A percentile compares a stretch with the other conserved stretches of the same genome.
Evolutionary conservation across 1,139 yeast species (phyloP).

Genomic region (Saccharomyces pastorianus): DNA sequence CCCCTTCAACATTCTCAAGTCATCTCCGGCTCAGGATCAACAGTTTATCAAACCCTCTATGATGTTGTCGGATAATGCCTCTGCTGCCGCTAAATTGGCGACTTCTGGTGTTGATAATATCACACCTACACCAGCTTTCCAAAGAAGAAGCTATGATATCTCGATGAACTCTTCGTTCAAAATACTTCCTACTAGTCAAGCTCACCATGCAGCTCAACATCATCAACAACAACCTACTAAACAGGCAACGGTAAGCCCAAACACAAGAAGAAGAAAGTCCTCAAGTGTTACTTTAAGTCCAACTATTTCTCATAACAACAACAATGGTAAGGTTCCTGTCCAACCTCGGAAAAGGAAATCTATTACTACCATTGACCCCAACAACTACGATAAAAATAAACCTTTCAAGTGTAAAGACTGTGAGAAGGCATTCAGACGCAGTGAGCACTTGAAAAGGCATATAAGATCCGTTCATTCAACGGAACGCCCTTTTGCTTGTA

Average conservation of each 20-base stretch:
- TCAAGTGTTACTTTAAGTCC: not conserved
- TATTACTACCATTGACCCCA: not conserved
- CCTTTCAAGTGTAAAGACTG: slow-evolving; percentile 36
- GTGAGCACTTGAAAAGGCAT: slow-evolving; percentile 74
- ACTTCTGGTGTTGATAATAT: slow-evolving; percentile 13
- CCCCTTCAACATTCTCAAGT: not conserved
- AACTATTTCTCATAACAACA: not conserved
- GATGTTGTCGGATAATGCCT: slow-evolving; percentile 21
- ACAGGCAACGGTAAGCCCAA: slow-evolving; percentile 3
- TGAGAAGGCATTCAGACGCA: slow-evolving; percentile 50
- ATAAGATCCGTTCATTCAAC: slow-evolving; percentile 56
- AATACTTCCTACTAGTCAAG: slow-evolving; percentile 5
- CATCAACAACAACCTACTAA: slow-evolving; percentile 7
- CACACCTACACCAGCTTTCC: slow-evolving; percentile 6
- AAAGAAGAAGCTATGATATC: slow-evolving; percentile 9
- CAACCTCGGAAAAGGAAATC: not conserved
- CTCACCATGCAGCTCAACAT: not conserved
- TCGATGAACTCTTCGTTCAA: slow-evolving; percentile 8
- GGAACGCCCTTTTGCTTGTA: slow-evolving; percentile 69
- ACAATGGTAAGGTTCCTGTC: not conserved
- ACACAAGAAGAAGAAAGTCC: not conserved
- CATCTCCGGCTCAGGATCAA: slow-evolving; percentile 7
- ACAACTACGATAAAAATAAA: slow-evolving; percentile 24
- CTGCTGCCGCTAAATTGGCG: slow-evolving; percentile 16
- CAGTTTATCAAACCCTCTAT: slow-evolving; percentile 25